Base-by-base conservation (phyloP, 805 yeast genomes). In the Ogataea philodendri region DNA sequence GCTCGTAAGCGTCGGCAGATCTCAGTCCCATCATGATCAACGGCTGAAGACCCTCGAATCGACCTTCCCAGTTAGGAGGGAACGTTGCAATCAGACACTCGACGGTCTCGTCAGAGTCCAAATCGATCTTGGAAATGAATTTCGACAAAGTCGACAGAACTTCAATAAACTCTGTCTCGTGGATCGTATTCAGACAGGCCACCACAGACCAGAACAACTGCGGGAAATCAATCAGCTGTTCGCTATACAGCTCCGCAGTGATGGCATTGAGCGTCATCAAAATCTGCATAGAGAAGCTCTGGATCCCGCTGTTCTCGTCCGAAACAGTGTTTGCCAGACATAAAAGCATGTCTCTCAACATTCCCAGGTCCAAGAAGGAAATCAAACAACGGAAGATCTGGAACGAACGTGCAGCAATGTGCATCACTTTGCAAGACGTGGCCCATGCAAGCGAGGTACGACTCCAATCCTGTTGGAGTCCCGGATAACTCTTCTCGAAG, bases 201-300 rank as follows among this genome's bases (percentile, higher is more conserved):
- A 88, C 93, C 21, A 89, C 76, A 0, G 89, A 82, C 99, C 99
- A 93, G 55, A 90, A 93, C 24, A 94, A 63, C 54, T 89, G 97
- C 1, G 98, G 97, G 59, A 82, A 87, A 45, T 85, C 84, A 37
- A 85, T 81, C 42, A 93, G 64, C 46, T 84, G 81, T 23, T 77
- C 84, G 7, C 90, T 72, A 47, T 81, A 84, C 28, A 88, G 63
- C 51, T 87, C 95, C 0, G 95, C 93, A 2, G 90, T 84, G 9
- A 88, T 79, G 0, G 97, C 95, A 63, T 90, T 88, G 50, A 93
- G 60, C 0, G 98, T 90, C 97, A 93, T 90, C 45, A 93, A 64
- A 36, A 93, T 93, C 61, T 93, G 98, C 89, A 93, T 85, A 0
- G 97, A 81, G 61, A 94, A 94, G 1, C 96, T 96, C 60, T 90